Base-by-base conservation (phyloP, 2,329 filamentous ascomycete species). In the Tolypocladium endophyticum region DNA sequence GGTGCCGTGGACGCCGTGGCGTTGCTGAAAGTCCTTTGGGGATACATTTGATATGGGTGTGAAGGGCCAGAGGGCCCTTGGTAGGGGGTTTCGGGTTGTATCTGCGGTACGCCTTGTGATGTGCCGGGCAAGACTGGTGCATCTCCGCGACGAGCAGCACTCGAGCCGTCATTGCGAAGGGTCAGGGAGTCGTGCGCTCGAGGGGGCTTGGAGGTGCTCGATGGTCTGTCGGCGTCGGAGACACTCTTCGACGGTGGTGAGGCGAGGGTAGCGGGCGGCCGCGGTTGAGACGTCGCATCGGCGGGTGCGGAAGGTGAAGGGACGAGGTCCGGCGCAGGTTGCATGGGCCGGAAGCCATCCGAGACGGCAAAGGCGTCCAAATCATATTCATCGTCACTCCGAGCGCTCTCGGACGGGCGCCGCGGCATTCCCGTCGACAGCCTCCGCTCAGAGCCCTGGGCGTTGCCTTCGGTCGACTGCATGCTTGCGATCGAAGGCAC, bases 1-100 rank as follows among this genome's bases (percentile, higher is more conserved):
- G 66, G 63, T 53, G 82, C 76, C 16, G 89, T 92, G 9, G 88
- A 86, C 18, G 86, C 83, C 25, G 90, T 90, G n/a, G 85, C 82
- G 43, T 88, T 77, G 68, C 90, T 92, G 30, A 87, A 82, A 59
- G 75, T 75, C 58, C 85, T 83, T 70, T 96, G 91, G 8, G 87
- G 84, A 71, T 95, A 95, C 84, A 93, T 87, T 65, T 84, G 84
- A 70, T 95, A 96, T 0, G 90, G 89, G 72, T 94, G 89, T 58
- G 89, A 94, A 23, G 91, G 90, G 3, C 86, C 87, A 4, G 82
- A 85, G 1, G 86, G 83, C 8, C 86, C 88, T 20, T 82, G 82
- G 64, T 91, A 89, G 16, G 88, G 87, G 60, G 83, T 87, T 60
- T 90, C 80, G 4, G 78, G 63, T 38, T 72, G 71, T 25, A 79